Evolutionary conservation across 768 basidiomycete species (phyloP), one percentile per base, ranked within the genome.

Genomic region (Kwoniella botswanensis): DNA sequence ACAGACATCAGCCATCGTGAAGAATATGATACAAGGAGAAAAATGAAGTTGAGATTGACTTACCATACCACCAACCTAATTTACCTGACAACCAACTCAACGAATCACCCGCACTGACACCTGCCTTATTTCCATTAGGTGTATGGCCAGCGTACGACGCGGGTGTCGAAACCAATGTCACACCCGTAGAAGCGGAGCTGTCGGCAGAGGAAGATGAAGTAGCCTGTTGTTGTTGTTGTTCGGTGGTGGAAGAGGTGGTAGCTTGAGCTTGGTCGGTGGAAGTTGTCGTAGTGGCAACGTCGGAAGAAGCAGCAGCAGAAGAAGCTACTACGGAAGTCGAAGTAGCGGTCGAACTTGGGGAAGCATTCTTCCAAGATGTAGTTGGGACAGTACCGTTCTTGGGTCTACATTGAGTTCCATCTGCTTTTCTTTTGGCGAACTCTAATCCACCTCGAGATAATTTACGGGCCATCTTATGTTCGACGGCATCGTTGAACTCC

Each of bases 21-120:
- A 35, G 26, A 59, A 35, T 59, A 9, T 12, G 12, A 18, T 15
- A 13, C 12, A 18, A 15, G 6, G 12, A 18, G 46, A 26, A 15
- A 42, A 64, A 67, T 72, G 46, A 6, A 18, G 6, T 6, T n/a
- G 10, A 11, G 7, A 4, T 50, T 17, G 18, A 74, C 79, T 74
- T 75, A 71, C 79, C 79, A 67, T 82, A 80, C 79, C 79, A 82
- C 77, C 77, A 79, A 71, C 80, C 80, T 50, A 82, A 74, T 46
- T 75, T 70, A 29, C 66, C 68, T 67, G 72, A 70, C 54, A 79
- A 50, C 55, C 60, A 71, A 29, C 53, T 35, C 46, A 71, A 71
- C 15, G 68, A 63, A 64, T 79, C 76, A 22, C 77, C 77, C 26
- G 72, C 80, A 43, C 73, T 69, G 63, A 82, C 76, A 67, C 80